These are phyloP conservation scores for Exophiala sideris DNA, from an alignment of 2,329 filamentous ascomycete species.

Conservation along the genomic window DNA sequence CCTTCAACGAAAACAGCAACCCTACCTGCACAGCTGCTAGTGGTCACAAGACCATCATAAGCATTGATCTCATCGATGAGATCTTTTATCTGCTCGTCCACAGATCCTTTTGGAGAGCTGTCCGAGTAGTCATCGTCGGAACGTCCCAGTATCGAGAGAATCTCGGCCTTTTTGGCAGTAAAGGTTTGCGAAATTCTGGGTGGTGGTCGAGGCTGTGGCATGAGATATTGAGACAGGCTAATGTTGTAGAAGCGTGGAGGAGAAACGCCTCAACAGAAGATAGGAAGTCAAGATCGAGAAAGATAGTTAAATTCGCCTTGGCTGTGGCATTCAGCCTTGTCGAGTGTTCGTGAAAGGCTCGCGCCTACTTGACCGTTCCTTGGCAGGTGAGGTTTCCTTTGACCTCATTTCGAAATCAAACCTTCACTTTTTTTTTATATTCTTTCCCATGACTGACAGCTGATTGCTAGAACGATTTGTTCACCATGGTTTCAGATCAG, in stretches of 20 bases:
- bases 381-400: no score
- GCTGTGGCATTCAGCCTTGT: no score
- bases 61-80: slow-evolving; percentile 72
- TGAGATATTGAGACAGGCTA: not conserved
- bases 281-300: no score
- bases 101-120: slow-evolving; percentile 80
- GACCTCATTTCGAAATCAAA: no score
- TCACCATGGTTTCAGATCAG: no score
- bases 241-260: not conserved
- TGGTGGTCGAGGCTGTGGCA: slow-evolving; percentile 2
- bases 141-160: slow-evolving; percentile 66
- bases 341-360: no score
- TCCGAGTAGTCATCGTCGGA: slow-evolving; percentile 73
- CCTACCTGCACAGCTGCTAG: slow-evolving; percentile 86
- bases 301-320: no score
- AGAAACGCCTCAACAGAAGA: not conserved
- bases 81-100: slow-evolving; percentile 73
- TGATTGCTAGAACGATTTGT: no score
- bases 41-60: slow-evolving; percentile 75
- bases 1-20: slow-evolving; percentile 88
- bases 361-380: no score
- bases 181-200: slow-evolving; percentile 43
- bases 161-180: slow-evolving; percentile 64
- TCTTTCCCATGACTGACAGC: no score
- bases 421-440: no score